Base-by-base conservation (phyloP, 2,329 filamentous ascomycete genomes). In the Chrysoporthe cubensis region DNA sequence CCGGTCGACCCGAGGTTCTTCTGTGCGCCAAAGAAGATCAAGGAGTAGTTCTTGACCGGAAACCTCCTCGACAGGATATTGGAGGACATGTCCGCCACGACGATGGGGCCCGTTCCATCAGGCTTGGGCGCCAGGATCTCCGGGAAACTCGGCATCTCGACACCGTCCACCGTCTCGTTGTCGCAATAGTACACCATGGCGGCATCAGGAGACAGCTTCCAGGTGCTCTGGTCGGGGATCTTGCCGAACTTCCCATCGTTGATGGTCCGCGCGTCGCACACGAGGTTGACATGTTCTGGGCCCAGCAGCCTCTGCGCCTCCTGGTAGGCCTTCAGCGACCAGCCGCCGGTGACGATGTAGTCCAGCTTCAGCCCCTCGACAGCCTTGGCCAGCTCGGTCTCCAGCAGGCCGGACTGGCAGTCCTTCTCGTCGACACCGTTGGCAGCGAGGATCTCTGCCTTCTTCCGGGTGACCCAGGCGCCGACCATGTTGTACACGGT, bases 101-200 rank as follows among this genome's bases (percentile, higher is more conserved):
- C 91, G 68, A 97, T 87, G 0, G 90, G 89, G 43, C 88, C 87
- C 62, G 90, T 85, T 9, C 89, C 88, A 62, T 89, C 86, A 1
- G 83, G 79, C 7, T 79, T 79, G 13, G 86, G 80, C 61, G 87
- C 85, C 34, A 96, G 83, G 8, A 79, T 78, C 71, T 89, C 81
- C 34, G 95, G 95, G 75, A 88, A 87, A n/a, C 74, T 80, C 6
- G 91, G 93, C 73, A 96, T 97, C 76, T 98, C 95, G 21, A 98
- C 93, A 44, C 94, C 94, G 74, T 97, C 93, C 6, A 96, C 93
- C 0, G 93, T 97, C 83, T 98, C 94, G 74, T 98, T 98, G 78
- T 94, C 91, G 78, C 95, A 97, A 78, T 89, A 94, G 80, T 97
- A 98, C 1, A 95, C 90, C 74, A 97, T 84, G 0, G 93, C 87